Percentiles rank a stretch among this genome's conserved stretches.
Evolutionary conservation across 2,329 filamentous ascomycete species (phyloP).

Genomic region (Colletotrichum chrysophilum): DNA sequence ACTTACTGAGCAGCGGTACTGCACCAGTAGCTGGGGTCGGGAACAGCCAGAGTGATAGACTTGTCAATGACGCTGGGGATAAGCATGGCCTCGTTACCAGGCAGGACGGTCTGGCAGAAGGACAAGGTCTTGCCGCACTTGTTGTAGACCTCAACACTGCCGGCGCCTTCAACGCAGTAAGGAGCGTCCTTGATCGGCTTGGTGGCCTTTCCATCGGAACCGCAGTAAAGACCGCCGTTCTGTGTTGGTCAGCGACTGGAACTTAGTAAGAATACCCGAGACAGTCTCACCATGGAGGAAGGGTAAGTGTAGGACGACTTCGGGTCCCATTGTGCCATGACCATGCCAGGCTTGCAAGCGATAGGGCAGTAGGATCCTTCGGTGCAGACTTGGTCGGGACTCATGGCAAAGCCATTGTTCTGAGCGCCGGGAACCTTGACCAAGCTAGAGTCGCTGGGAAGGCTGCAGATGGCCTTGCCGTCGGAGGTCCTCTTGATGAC

Average conservation of each 20-base stretch:
- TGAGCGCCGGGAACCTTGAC: conserved; percentile 64
- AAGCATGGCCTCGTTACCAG: conserved; percentile 82
- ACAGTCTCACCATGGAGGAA: conserved; percentile 66
- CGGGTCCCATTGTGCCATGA: conserved; percentile 82
- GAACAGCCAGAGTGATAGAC: conserved; percentile 70
- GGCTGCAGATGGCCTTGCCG: conserved; percentile 54
- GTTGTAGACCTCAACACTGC: conserved; percentile 70
- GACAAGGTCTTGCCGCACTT: conserved; percentile 66
- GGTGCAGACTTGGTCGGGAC: conserved; percentile 72
- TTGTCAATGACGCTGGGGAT: conserved; percentile 74
- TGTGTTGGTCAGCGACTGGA: conserved; percentile 31
- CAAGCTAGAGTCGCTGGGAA: conserved; percentile 71
- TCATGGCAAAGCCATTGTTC: conserved; percentile 83
- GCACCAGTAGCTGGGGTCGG: conserved; percentile 73
- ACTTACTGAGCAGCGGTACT: conserved; percentile 76
- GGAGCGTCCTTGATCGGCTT: conserved; percentile 73
- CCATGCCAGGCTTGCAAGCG: conserved; percentile 76
- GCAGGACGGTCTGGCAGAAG: conserved; percentile 81
- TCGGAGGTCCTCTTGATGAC: conserved; percentile 33
- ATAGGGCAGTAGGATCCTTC: conserved; percentile 76
- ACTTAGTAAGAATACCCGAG: neutral
- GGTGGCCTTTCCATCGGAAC: conserved; percentile 65
- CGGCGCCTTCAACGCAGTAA: conserved; percentile 74
- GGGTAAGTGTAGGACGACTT: conserved; percentile 72
- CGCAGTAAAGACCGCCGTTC: conserved; percentile 79